Conservation (phyloP, 2,329 filamentous ascomycete species). For the Didymella lethalis region DNA sequence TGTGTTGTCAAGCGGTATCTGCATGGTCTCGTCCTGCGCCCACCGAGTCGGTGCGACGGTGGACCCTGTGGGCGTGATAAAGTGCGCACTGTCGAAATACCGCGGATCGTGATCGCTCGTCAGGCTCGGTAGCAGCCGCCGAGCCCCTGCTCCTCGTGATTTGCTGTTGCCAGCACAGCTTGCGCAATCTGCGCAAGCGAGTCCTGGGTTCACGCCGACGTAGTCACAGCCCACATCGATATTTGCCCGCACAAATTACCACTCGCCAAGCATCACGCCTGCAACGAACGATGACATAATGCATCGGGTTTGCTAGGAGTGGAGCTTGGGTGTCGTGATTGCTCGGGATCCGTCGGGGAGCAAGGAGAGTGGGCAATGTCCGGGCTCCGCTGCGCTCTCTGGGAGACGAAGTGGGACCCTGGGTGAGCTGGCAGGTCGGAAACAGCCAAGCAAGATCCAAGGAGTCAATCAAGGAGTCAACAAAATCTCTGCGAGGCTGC, state of each 20-base stretch:
- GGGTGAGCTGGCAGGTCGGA: conserved; percentile 18
- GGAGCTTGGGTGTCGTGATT: conserved; percentile 25
- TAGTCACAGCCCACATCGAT: conserved; percentile 33
- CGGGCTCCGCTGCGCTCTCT: conserved; percentile 13
- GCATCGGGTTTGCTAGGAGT: conserved; percentile 23
- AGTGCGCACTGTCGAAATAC: conserved; percentile 9
- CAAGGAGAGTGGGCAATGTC: conserved; percentile 12
- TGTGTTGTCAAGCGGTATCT: conserved; percentile 10
- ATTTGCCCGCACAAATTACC: conserved; percentile 23
- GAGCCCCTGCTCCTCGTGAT: conserved; percentile 10
- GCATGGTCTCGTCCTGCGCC: conserved; percentile 5
- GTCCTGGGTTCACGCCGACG: conserved; percentile 27
- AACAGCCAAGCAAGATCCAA: conserved; percentile 12
- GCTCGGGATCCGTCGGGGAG: conserved; percentile 24
- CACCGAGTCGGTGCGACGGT: conserved; percentile 12
- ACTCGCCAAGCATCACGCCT: conserved; percentile 19
- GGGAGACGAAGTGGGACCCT: conserved; percentile 15
- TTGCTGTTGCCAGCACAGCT: background rate
- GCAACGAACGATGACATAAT: conserved; percentile 30
- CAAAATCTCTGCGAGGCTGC: conserved; percentile 20
- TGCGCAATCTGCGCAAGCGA: background rate
- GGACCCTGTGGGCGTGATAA: conserved; percentile 15
- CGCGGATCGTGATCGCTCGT: conserved; percentile 9
- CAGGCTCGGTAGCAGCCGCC: conserved; percentile 16
- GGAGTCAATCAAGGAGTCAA: conserved; percentile 12